Evolutionary conservation across 345 rosid species (phyloP).

Genomic region (Xanthoceras sorbifolium): DNA sequence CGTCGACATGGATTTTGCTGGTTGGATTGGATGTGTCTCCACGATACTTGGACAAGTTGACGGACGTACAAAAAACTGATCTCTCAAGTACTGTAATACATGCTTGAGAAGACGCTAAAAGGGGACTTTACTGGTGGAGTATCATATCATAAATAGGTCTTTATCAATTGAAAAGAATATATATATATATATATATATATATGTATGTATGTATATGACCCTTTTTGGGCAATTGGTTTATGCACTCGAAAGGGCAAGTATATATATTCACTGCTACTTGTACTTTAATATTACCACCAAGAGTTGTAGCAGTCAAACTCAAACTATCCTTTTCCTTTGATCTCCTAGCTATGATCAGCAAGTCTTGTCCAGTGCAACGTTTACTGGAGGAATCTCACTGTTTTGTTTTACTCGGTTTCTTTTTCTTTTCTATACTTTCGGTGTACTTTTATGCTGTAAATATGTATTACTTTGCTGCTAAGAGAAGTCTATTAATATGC

Average conservation of each 20-base stretch:
- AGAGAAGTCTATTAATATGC: neutral
- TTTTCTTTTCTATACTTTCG: neutral
- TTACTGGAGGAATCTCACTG: neutral
- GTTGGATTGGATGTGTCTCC: constrained; percentile 26
- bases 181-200: neutral
- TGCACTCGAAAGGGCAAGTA: constrained; percentile 3
- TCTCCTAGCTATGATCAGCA: constrained; percentile 7
- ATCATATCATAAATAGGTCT: constrained; percentile 10
- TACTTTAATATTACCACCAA: neutral
- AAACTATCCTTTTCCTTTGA: no score
- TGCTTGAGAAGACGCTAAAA: neutral
- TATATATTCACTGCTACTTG: neutral
- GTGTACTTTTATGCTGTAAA: neutral
- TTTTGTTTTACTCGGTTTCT: neutral
- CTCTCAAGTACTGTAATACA: neutral
- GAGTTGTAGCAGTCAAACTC: constrained; percentile 4
- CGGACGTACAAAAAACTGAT: neutral
- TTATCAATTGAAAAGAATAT: constrained; percentile 19
- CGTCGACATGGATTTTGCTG: constrained; percentile 9
- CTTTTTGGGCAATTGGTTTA: neutral
- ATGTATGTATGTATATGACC: neutral
- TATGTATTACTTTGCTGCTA: neutral
- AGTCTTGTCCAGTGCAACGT: constrained; percentile 1
- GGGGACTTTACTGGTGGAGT: constrained; percentile 9
- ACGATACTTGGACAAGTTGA: constrained; percentile 35